Conservation (phyloP, 257 asterid genomes). For the Apocynum venetum region DNA sequence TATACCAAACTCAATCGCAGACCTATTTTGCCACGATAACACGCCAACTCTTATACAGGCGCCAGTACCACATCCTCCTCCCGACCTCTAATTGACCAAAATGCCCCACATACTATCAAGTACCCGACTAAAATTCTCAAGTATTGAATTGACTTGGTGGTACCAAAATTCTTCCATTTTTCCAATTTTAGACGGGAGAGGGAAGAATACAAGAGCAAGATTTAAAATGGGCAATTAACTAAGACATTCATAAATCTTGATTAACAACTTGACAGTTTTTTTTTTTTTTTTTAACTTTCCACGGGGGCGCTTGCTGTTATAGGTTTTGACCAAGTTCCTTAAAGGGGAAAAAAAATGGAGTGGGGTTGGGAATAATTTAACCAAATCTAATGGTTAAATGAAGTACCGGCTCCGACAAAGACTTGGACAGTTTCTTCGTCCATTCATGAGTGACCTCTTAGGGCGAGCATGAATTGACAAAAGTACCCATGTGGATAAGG, state of each 20-base stretch:
- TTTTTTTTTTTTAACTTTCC: too few species aligned
- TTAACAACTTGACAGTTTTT: too few species aligned
- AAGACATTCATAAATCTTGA: too few species aligned
- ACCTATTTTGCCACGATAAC: conserved; percentile 58
- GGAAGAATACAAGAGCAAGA: too few species aligned
- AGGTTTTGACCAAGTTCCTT: conserved; percentile 16
- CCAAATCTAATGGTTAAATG: conserved; percentile 17
- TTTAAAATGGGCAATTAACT: too few species aligned
- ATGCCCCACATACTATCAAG: conserved; percentile 26
- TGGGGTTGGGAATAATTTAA: not conserved
- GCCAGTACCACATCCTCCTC: not conserved
- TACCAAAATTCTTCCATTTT: too few species aligned
- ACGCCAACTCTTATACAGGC: conserved; percentile 50
- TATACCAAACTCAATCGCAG: conserved; percentile 48
- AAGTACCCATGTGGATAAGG: conserved; percentile 25
- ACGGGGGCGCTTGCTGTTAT: conserved; percentile 7
- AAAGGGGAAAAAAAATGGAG: too few species aligned
- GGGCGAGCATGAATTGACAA: conserved; percentile 10
- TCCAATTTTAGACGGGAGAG: not conserved
- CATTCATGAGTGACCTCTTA: conserved; percentile 1
- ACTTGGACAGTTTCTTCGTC: conserved; percentile 23
- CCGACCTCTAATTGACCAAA: conserved; percentile 26
- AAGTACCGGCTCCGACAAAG: conserved; percentile 29
- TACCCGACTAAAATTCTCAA: not conserved
- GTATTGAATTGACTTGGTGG: not conserved